Evolutionary conservation across 176 grass and related monocot species (phyloP).

Genomic region (Phoenix roebelenii): DNA sequence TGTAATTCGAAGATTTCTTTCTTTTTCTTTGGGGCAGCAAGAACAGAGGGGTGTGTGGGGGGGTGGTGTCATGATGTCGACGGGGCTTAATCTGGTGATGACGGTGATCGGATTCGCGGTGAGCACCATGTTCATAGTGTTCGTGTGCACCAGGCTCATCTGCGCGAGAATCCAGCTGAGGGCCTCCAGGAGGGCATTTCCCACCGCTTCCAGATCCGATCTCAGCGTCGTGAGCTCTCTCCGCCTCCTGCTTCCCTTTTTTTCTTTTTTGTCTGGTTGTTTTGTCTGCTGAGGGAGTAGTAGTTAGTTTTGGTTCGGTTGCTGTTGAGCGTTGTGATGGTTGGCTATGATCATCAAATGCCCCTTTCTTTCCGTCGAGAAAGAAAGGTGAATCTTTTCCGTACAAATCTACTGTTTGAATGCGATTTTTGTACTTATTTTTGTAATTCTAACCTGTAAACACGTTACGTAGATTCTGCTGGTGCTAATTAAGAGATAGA

Average conservation of each 20-base stretch:
- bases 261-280: neutral
- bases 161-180: conserved; percentile 62
- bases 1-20: neutral
- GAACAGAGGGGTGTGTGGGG: neutral
- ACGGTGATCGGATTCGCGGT: conserved; percentile 79
- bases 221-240: conserved; percentile 19
- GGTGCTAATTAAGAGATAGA: too few species aligned
- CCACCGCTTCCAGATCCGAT: conserved; percentile 11
- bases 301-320: too few species aligned
- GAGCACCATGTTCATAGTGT: conserved; percentile 80
- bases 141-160: conserved; percentile 76
- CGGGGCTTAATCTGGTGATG: conserved; percentile 48
- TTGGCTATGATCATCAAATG: too few species aligned
- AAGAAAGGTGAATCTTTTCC: too few species aligned
- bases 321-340: too few species aligned
- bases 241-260: conserved; percentile 2
- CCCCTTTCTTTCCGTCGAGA: too few species aligned
- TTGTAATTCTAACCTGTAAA: too few species aligned
- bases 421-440: too few species aligned
- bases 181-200: conserved; percentile 10
- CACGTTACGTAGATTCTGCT: too few species aligned
- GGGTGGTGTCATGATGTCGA: conserved; percentile 19
- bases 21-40: neutral
- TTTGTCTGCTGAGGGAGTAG: neutral
- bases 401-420: too few species aligned